These are phyloP conservation scores for Leersia perrieri DNA, from an alignment of 176 grass and related monocot genomes.

Conservation along the genomic window DNA sequence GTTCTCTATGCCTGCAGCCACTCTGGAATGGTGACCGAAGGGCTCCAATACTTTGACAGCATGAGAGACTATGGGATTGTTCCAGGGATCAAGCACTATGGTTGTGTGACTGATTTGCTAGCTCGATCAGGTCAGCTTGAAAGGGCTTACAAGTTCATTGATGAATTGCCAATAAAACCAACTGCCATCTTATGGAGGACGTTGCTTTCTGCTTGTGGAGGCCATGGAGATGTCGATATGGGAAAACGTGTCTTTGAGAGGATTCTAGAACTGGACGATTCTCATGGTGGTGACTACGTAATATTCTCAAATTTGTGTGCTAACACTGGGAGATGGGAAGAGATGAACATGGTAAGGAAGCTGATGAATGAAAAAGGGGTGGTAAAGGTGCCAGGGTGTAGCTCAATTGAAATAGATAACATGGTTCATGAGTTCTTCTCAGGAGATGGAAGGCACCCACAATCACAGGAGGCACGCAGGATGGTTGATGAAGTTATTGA, in stretches of 20 bases:
- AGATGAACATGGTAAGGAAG: constrained; percentile 64
- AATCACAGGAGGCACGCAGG: constrained; percentile 47
- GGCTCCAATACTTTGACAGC: constrained; percentile 56
- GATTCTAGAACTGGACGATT: constrained; percentile 73
- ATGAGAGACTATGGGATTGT: constrained; percentile 48
- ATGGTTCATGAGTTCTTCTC: constrained; percentile 77
- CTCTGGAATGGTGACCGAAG: constrained; percentile 64
- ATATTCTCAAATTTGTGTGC: constrained; percentile 76
- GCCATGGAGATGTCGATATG: constrained; percentile 33
- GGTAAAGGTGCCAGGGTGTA: constrained; percentile 74
- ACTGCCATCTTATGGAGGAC: constrained; percentile 70
- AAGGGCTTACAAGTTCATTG: constrained; percentile 64
- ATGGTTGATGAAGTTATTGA: constrained; percentile 74
- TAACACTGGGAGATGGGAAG: constrained; percentile 59
- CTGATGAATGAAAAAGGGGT: constrained; percentile 63
- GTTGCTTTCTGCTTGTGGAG: constrained; percentile 68
- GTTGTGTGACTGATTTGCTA: constrained; percentile 68
- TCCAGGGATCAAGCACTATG: constrained; percentile 71
- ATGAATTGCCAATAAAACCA: constrained; percentile 55
- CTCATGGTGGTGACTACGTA: constrained; percentile 75
- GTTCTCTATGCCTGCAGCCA: constrained; percentile 73
- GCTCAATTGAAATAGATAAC: constrained; percentile 73
- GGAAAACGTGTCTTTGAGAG: constrained; percentile 58
- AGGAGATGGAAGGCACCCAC: constrained; percentile 66
- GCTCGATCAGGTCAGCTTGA: constrained; percentile 61